Evolutionary conservation across 495 filamentous ascomycete genomes (phyloP).

Genomic region (Hypoxylon fuscum): DNA sequence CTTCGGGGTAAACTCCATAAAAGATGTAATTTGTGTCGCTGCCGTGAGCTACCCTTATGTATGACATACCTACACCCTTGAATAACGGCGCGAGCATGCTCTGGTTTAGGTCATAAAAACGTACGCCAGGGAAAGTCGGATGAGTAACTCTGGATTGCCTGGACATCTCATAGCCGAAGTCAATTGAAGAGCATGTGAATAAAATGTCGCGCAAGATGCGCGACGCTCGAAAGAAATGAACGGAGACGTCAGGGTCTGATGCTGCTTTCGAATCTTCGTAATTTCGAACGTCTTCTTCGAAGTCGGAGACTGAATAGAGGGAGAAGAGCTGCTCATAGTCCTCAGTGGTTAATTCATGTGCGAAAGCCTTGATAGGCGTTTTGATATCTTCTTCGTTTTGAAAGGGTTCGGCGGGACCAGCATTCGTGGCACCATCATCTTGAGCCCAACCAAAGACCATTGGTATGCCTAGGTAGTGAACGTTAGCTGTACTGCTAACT

Average conservation of each 20-base stretch:
- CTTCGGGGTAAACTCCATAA: slow-evolving; percentile 40
- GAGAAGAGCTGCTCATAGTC: slow-evolving; percentile 37
- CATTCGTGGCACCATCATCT: slow-evolving; percentile 44
- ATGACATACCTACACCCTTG: slow-evolving; percentile 40
- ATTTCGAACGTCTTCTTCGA: slow-evolving; percentile 23
- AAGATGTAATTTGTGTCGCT: slow-evolving; percentile 46
- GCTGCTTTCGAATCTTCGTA: slow-evolving; percentile 34
- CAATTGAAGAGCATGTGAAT: slow-evolving; percentile 45
- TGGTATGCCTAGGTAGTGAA: slow-evolving; percentile 45
- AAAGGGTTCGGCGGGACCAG: slow-evolving; percentile 24
- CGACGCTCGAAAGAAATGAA: slow-evolving; percentile 43
- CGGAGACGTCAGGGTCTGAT: slow-evolving; percentile 29
- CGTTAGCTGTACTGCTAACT: too few species aligned
- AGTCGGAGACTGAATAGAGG: slow-evolving; percentile 35
- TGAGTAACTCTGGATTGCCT: slow-evolving; percentile 11
- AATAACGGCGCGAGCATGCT: slow-evolving; percentile 41
- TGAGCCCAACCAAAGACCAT: slow-evolving; percentile 45
- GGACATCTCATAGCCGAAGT: slow-evolving; percentile 39
- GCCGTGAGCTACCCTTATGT: slow-evolving; percentile 39
- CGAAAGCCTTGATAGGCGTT: slow-evolving; percentile 17
- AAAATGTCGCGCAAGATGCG: slow-evolving; percentile 44
- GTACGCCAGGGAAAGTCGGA: slow-evolving; percentile 17
- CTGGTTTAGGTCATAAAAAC: slow-evolving; percentile 43
- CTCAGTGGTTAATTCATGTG: slow-evolving; percentile 21
- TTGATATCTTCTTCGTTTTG: slow-evolving; percentile 36